Evolutionary conservation across 306 rosid species (phyloP), one percentile per base, ranked within the genome.

Genomic region (Gastrolobium villosum): DNA sequence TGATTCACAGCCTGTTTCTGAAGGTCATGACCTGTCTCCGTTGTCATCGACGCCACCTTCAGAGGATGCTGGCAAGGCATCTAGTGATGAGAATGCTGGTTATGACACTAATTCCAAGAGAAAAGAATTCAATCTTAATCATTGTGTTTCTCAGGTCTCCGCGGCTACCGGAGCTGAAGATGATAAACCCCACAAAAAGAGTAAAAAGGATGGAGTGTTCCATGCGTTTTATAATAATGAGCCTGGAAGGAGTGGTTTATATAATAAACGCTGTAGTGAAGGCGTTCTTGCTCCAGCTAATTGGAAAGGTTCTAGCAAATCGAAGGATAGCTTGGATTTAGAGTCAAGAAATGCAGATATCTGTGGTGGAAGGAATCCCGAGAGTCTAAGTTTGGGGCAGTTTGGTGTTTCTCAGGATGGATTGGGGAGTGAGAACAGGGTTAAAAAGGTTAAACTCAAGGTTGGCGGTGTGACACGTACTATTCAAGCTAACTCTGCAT

Each of bases 261-360:
- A 72, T 79, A 86, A 82, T 70, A 89, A 83, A 65, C 94, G 94
- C 35, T 81, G 91, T 56, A 87, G 98, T 10, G 94, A 92, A 82
- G 99, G 96, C 6, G 94, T 91, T 69, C 97, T 95, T 86, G 95
- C 99, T 46, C 98, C 96, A 1, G 95, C 92, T 54, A 89, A 90
- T 88, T 89, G 98, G 98, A 94, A 85, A 86, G 89, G 87, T 84
- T 67, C 90, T 11, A 88, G 89, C 71, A 79, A 79, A 72, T 39
- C 56, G 11, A 88, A 77, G 77, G 89, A 88, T 82, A 72, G 52
- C 39, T 74, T 79, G 61, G 90, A 83, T 46, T 77, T 72, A 5
- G 92, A 90, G 75, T 69, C 85, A 45, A 86, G 79, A 75, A 83
- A 10, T 71, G 84, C 73, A 9, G 96, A 86, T 48, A 50, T 75